These are phyloP conservation scores for Cardiospermum halicacabum DNA, from an alignment of 345 rosid genomes.

Conservation along the genomic window DNA sequence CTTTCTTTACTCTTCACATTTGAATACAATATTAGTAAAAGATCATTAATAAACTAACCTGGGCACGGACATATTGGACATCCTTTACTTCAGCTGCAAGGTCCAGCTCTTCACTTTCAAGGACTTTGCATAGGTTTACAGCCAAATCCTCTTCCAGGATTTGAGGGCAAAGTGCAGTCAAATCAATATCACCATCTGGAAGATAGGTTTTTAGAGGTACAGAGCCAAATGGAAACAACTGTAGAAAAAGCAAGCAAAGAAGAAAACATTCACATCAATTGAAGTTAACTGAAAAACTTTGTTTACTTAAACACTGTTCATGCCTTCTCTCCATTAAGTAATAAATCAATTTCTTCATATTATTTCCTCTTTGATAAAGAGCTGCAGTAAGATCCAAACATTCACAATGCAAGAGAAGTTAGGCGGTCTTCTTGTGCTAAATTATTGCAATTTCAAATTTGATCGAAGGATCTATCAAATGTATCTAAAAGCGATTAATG, in stretches of 20 bases:
- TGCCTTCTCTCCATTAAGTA: neutral
- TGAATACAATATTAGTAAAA: constrained; percentile 1
- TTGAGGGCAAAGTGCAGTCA: constrained; percentile 57
- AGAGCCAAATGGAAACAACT: constrained; percentile 77
- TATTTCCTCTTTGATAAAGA: neutral
- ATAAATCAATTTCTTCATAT: neutral
- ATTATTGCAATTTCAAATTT: neutral
- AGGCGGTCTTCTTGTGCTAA: neutral
- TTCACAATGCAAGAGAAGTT: neutral
- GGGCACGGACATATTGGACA: constrained; percentile 67
- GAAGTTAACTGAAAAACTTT: neutral
- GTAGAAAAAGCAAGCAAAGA: constrained; percentile 10
- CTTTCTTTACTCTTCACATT: neutral
- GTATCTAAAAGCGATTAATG: neutral
- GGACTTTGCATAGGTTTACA: constrained; percentile 36
- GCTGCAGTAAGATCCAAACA: neutral
- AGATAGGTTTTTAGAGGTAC: constrained; percentile 84
- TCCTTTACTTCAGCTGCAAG: constrained; percentile 51
- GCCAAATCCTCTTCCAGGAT: constrained; percentile 57
- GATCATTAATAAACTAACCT: constrained; percentile 40
- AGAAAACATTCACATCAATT: constrained; percentile 5
- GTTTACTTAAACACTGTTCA: constrained; percentile 1
- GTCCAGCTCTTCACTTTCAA: constrained; percentile 43
- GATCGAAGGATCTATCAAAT: neutral
- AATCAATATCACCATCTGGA: constrained; percentile 94